Evolutionary conservation across 805 yeast genomes (phyloP).

Genomic region (Candida methanosorbosa): DNA sequence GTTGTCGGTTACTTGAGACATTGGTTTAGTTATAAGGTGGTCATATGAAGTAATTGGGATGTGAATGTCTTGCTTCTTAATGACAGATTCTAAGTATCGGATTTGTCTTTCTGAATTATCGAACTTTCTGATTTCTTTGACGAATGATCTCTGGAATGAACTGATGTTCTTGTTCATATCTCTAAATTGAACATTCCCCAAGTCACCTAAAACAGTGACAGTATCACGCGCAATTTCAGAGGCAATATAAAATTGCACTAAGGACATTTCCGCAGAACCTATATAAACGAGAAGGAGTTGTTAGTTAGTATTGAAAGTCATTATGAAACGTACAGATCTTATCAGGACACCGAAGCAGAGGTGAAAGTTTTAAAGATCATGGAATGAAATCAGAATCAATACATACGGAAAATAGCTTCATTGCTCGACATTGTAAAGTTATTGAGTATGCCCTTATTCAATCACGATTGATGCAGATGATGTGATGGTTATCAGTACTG

Average conservation of each 20-base stretch:
- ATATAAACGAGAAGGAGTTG: no score
- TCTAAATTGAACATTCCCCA: constrained; percentile 80
- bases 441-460: not conserved
- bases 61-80: constrained; percentile 38
- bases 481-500: not conserved
- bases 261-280: constrained; percentile 96
- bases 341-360: not conserved
- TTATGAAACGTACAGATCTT: not conserved
- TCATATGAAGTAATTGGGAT: constrained; percentile 19
- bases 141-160: constrained; percentile 85
- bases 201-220: constrained; percentile 77
- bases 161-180: constrained; percentile 77
- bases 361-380: no score
- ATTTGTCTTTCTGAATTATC: constrained; percentile 89
- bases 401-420: constrained; percentile 18
- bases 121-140: constrained; percentile 72
- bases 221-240: constrained; percentile 84
- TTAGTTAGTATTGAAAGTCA: not conserved
- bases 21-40: constrained; percentile 12
- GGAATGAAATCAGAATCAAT: no score
- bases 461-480: not conserved
- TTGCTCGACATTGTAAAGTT: not conserved
- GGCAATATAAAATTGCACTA: constrained; percentile 86
- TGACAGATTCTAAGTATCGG: constrained; percentile 41
- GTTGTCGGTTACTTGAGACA: constrained; percentile 5